Conservation (phyloP, 1,284 basidiomycete genomes). For the Heterobasidion occidentale region DNA sequence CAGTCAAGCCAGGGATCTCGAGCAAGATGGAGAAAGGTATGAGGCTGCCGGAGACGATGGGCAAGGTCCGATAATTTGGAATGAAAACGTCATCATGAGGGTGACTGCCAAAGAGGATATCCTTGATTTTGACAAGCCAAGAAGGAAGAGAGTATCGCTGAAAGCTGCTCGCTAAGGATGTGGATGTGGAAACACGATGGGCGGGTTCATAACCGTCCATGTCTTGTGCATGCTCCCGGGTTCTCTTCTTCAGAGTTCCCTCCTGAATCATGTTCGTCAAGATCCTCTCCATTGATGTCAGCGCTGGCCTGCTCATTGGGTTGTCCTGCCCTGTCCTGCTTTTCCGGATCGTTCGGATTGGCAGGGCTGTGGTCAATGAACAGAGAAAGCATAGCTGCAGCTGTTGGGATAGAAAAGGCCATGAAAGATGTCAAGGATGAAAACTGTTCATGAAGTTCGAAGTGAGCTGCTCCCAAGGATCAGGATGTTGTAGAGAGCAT, state of each 20-base stretch:
- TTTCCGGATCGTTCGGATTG: background rate
- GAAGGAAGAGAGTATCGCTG: slow-evolving; percentile 7
- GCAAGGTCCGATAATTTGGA: slow-evolving; percentile 46
- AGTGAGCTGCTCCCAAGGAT: no score
- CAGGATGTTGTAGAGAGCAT: no score
- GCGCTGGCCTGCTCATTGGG: background rate
- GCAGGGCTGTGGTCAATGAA: no score
- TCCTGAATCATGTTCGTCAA: background rate
- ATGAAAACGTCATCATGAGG: slow-evolving; percentile 11
- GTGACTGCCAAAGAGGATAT: slow-evolving; percentile 18
- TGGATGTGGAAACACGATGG: background rate
- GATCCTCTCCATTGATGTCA: background rate
- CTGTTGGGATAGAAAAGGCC: no score
- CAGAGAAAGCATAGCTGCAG: no score
- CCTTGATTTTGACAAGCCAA: slow-evolving; percentile 14
- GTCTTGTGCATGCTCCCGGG: background rate
- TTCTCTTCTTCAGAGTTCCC: background rate
- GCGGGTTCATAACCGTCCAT: background rate
- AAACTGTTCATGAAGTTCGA: no score
- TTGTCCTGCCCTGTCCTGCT: background rate
- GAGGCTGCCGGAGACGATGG: slow-evolving; percentile 62
- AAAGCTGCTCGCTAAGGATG: slow-evolving; percentile 1
- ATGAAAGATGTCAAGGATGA: no score
- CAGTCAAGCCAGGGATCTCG: slow-evolving; percentile 73
- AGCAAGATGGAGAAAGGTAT: slow-evolving; percentile 76